Percentiles rank a stretch among this genome's conserved stretches.
These are phyloP conservation scores for Vickermania spadyakhi DNA, from an alignment of 208 protist species.

Conservation along the genomic window DNA sequence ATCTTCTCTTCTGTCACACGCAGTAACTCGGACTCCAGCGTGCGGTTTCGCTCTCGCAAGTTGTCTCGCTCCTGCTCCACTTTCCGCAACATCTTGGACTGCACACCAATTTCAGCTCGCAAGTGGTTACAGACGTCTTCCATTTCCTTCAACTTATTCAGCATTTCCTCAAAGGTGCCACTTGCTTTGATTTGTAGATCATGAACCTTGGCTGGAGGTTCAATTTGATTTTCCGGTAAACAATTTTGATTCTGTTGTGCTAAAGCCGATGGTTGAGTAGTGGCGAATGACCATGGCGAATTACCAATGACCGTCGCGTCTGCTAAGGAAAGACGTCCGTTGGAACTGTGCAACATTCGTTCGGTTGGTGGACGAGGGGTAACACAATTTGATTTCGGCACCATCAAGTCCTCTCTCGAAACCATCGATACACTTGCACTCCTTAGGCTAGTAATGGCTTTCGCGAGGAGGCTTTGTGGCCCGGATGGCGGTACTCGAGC, in stretches of 20 bases:
- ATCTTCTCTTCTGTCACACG: slow-evolving; percentile 53
- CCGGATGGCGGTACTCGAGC: too few species aligned
- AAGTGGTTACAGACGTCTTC: slow-evolving; percentile 69
- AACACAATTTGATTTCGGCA: too few species aligned
- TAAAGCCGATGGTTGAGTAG: too few species aligned
- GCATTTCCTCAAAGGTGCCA: slow-evolving; percentile 59
- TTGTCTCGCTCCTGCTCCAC: slow-evolving; percentile 45
- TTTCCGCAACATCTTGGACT: slow-evolving; percentile 44
- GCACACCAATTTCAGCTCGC: slow-evolving; percentile 61
- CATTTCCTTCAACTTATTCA: slow-evolving; percentile 62
- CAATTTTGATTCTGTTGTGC: too few species aligned
- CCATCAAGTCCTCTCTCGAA: too few species aligned
- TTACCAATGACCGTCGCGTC: background rate
- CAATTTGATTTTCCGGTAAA: too few species aligned
- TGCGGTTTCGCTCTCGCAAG: slow-evolving; percentile 40
- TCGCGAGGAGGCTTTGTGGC: background rate
- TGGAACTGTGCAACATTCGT: too few species aligned
- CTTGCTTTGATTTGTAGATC: background rate
- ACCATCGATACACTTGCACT: background rate
- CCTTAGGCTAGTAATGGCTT: background rate
- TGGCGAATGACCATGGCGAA: background rate
- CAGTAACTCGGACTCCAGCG: slow-evolving; percentile 39
- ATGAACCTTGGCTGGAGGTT: background rate
- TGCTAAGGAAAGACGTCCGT: background rate
- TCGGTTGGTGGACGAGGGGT: too few species aligned